Percentiles rank a stretch among this genome's conserved stretches.
phyloP scores from a whole-genome alignment of 805 yeast species.

The Zygoascus flipseniorum region DNA sequence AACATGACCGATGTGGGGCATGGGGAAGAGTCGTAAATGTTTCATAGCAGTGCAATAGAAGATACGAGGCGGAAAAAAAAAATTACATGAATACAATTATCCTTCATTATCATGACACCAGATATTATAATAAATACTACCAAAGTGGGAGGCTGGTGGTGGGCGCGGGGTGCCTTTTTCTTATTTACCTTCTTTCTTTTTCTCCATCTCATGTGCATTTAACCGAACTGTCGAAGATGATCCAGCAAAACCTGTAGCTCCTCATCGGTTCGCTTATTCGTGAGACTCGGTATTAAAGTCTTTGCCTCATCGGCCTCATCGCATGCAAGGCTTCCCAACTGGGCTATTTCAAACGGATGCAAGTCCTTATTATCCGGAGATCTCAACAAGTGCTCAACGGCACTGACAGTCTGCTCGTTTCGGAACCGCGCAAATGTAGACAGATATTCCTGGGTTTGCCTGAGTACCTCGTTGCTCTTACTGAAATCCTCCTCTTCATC shows the following conservation, averaged over 20 bases:
- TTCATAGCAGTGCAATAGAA: not conserved
- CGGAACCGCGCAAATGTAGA: constrained; percentile 82
- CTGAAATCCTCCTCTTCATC: constrained; percentile 31
- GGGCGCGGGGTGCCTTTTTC: no score
- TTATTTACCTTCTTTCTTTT: not conserved
- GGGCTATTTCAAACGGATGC: constrained; percentile 95
- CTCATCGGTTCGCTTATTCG: constrained; percentile 71
- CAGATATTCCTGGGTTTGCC: constrained; percentile 83
- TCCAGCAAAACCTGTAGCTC: constrained; percentile 82
- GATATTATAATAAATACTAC: not conserved
- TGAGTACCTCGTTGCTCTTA: constrained; percentile 50
- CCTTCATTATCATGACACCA: constrained; percentile 6
- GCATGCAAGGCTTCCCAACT: constrained; percentile 75
- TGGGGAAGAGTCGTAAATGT: not conserved
- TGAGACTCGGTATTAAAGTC: constrained; percentile 82
- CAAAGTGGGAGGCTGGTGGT: not conserved
- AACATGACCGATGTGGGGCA: constrained; percentile 15
- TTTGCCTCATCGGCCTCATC: constrained; percentile 97
- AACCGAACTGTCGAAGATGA: constrained; percentile 48
- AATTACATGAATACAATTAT: not conserved
- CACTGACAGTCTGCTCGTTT: constrained; percentile 85
- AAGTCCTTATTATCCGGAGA: constrained; percentile 63
- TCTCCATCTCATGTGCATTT: not conserved
- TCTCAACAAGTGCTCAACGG: constrained; percentile 79
- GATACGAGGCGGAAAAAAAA: not conserved